Evolutionary conservation across 2,329 filamentous ascomycete genomes (phyloP).

Genomic region (Periconia macrospinosa): DNA sequence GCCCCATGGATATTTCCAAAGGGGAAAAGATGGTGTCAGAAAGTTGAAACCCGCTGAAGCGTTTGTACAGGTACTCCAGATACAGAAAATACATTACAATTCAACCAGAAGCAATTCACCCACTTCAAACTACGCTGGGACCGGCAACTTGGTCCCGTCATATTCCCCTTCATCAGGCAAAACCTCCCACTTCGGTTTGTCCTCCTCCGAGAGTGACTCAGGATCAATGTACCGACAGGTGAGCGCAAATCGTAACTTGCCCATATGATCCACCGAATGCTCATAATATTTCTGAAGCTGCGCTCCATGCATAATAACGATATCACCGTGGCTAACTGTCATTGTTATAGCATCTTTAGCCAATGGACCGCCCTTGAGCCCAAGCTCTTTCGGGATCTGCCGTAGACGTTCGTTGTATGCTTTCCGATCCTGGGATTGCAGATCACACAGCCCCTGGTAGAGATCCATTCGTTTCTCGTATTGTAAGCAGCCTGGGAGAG

Average conservation of each 20-base stretch:
- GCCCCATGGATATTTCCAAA: no score
- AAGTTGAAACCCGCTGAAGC: no score
- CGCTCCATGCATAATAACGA: slow-evolving; percentile 65
- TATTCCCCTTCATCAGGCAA: slow-evolving; percentile 38
- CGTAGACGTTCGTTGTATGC: slow-evolving; percentile 30
- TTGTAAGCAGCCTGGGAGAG: slow-evolving; percentile 30
- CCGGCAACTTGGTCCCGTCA: slow-evolving; percentile 28
- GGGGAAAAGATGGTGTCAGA: no score
- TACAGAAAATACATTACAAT: no score
- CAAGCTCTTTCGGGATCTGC: slow-evolving; percentile 42
- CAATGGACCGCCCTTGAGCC: slow-evolving; percentile 31
- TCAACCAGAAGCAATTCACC: no score
- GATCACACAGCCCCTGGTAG: slow-evolving; percentile 27
- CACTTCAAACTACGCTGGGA: neutral
- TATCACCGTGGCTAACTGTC: slow-evolving; percentile 63
- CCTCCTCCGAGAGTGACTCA: slow-evolving; percentile 43
- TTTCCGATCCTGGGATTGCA: slow-evolving; percentile 19
- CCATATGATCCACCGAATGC: slow-evolving; percentile 57
- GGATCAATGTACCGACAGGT: slow-evolving; percentile 58
- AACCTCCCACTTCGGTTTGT: slow-evolving; percentile 44
- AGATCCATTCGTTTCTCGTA: slow-evolving; percentile 40
- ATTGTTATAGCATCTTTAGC: slow-evolving; percentile 47
- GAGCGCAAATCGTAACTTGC: slow-evolving; percentile 59
- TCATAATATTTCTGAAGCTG: slow-evolving; percentile 63
- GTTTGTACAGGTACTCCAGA: no score